Percentiles rank a stretch among this genome's conserved stretches.
Evolutionary conservation across 306 rosid genomes (phyloP).

Genomic region (Gleditsia sinensis): DNA sequence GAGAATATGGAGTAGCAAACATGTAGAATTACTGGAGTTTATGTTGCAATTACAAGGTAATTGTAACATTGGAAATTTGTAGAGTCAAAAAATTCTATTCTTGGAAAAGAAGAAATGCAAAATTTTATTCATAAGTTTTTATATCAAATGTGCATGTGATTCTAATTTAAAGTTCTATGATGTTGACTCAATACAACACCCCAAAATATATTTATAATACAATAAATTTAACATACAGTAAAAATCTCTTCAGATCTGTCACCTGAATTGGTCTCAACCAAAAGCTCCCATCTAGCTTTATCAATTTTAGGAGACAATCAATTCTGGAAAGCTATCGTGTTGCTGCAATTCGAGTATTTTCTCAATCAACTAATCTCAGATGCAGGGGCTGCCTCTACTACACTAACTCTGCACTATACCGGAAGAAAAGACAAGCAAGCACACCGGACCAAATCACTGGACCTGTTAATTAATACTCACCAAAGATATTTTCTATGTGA

Average conservation of each 20-base stretch:
- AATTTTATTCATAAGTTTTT: slow-evolving; percentile 36
- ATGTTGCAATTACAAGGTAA: background rate
- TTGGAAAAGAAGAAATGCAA: background rate
- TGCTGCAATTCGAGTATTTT: slow-evolving; percentile 26
- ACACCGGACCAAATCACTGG: slow-evolving; percentile 40
- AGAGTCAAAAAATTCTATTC: background rate
- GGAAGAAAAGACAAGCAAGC: slow-evolving; percentile 44
- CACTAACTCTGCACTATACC: slow-evolving; percentile 47
- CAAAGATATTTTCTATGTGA: slow-evolving; percentile 38
- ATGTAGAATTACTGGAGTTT: background rate
- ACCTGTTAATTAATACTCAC: slow-evolving; percentile 43
- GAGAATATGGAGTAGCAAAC: background rate
- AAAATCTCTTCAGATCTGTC: slow-evolving; percentile 39
- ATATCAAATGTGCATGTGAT: slow-evolving; percentile 30
- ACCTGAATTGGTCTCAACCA: slow-evolving; percentile 47
- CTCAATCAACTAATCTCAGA: slow-evolving; percentile 28
- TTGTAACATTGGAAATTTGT: slow-evolving; percentile 9
- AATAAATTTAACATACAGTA: slow-evolving; percentile 39
- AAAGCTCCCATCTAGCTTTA: slow-evolving; percentile 37
- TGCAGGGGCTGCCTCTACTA: slow-evolving; percentile 42
- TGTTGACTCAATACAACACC: slow-evolving; percentile 37
- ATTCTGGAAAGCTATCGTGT: slow-evolving; percentile 28
- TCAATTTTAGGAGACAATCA: slow-evolving; percentile 22
- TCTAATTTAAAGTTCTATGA: slow-evolving; percentile 32
- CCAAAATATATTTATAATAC: slow-evolving; percentile 32